A percentile compares a stretch with the other conserved stretches of the same genome.
Evolutionary conservation across 169 alveolate species (phyloP).

Genomic region (Plasmodium gallinaceum): DNA sequence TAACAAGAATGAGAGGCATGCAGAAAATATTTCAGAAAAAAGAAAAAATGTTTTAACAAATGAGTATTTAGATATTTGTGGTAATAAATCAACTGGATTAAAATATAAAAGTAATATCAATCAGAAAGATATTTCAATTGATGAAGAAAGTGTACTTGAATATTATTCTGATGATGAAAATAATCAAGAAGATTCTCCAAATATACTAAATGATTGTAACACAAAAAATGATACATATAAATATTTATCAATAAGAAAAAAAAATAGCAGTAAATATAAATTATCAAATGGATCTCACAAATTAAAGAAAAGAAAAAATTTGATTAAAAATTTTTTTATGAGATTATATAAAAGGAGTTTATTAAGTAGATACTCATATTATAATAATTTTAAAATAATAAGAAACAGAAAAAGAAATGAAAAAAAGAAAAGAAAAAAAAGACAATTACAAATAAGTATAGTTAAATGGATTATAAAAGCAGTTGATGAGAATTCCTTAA

Average conservation of each 20-base stretch:
- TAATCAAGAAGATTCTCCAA: too few species aligned
- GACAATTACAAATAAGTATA: constrained; percentile 63
- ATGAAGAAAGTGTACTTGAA: too few species aligned
- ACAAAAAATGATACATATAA: too few species aligned
- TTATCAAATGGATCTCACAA: background rate
- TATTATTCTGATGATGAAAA: too few species aligned
- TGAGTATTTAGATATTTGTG: too few species aligned
- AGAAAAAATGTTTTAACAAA: too few species aligned
- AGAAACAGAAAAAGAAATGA: background rate
- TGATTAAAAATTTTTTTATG: constrained; percentile 3
- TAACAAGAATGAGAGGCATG: background rate
- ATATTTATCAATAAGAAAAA: too few species aligned
- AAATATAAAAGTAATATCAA: too few species aligned
- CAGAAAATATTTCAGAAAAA: too few species aligned
- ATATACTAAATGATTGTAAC: too few species aligned
- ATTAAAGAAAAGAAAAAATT: constrained; percentile 11
- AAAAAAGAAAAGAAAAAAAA: constrained; percentile 14
- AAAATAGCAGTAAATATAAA: background rate
- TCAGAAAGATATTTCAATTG: too few species aligned
- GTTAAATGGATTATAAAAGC: constrained; percentile 74
- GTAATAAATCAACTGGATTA: too few species aligned
- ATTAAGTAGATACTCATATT: background rate
- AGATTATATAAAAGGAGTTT: constrained; percentile 31
- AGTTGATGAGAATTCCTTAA: constrained; percentile 51
- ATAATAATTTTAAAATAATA: constrained; percentile 2